These are phyloP conservation scores for Excoecaria cochinchinensis DNA, from an alignment of 345 rosid species.

Conservation along the genomic window DNA sequence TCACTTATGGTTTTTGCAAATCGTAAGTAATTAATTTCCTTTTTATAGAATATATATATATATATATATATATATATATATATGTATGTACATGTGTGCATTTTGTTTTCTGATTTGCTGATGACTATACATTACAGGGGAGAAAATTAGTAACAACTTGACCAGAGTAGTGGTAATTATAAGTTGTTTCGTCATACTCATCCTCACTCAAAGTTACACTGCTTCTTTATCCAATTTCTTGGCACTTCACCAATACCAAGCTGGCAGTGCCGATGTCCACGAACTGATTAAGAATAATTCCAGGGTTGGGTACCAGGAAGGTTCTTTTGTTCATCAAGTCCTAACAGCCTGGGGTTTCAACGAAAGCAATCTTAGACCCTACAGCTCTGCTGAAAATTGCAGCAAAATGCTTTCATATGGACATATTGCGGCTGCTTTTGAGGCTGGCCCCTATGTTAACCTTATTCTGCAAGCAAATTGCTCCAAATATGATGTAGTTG, in stretches of 20 bases:
- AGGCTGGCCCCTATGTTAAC: constrained; percentile 33
- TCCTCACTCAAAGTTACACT: no score
- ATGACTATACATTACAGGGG: constrained; percentile 37
- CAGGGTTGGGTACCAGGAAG: no score
- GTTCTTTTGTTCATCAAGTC: constrained; percentile 41
- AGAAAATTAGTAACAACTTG: constrained; percentile 50
- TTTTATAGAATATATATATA: no score
- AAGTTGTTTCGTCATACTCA: no score
- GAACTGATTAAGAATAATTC: no score
- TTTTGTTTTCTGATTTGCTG: background rate
- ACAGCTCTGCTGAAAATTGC: constrained; percentile 22
- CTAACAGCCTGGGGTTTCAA: constrained; percentile 27
- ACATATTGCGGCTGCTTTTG: constrained; percentile 38
- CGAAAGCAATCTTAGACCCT: constrained; percentile 10
- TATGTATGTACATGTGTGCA: no score
- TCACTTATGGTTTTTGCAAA: constrained; percentile 29
- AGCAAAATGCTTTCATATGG: constrained; percentile 23
- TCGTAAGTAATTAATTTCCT: background rate
- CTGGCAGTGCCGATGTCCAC: no score
- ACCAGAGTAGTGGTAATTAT: background rate
- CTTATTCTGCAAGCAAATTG: constrained; percentile 25
- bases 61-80: background rate
- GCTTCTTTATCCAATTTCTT: no score
- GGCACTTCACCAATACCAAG: no score
- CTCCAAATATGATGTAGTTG: constrained; percentile 22